These are phyloP conservation scores for Nemania abortiva DNA, from an alignment of 2,329 filamentous ascomycete species.

Conservation along the genomic window DNA sequence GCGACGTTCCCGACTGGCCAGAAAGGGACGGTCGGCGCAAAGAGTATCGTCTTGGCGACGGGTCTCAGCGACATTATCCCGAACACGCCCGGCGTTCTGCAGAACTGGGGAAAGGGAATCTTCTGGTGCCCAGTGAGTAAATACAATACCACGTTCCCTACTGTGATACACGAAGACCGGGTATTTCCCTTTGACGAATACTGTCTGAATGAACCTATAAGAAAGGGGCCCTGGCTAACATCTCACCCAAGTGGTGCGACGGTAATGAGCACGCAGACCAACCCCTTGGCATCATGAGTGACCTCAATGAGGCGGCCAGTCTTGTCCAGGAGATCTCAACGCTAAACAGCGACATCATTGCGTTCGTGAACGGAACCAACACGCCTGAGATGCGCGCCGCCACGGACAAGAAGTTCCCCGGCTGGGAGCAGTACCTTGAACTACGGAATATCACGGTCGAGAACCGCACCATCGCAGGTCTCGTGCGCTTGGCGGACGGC, in stretches of 20 bases:
- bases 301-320: conserved; percentile 58
- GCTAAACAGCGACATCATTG: conserved; percentile 66
- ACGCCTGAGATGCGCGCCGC: conserved; percentile 57
- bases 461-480: conserved; percentile 64
- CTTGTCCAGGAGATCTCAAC: conserved; percentile 65
- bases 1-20: conserved; percentile 48
- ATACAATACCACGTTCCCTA: no score
- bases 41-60: conserved; percentile 69
- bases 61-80: conserved; percentile 68
- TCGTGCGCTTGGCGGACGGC: conserved; percentile 61
- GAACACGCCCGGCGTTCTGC: conserved; percentile 63
- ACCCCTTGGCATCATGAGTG: conserved; percentile 64
- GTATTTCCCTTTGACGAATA: not conserved
- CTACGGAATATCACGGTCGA: conserved; percentile 66
- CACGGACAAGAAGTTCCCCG: conserved; percentile 56
- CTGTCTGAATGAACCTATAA: not conserved
- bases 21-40: conserved; percentile 56
- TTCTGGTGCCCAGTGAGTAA: conserved; percentile 68
- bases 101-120: conserved; percentile 70
- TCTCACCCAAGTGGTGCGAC: conserved; percentile 65
- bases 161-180: no score
- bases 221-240: conserved; percentile 2
- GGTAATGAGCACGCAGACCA: conserved; percentile 72
- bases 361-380: conserved; percentile 71
- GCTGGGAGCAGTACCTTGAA: conserved; percentile 63